Base-by-base conservation (phyloP, 2,329 filamentous ascomycete genomes). In the Stachybotrys chlorohalonatus region DNA sequence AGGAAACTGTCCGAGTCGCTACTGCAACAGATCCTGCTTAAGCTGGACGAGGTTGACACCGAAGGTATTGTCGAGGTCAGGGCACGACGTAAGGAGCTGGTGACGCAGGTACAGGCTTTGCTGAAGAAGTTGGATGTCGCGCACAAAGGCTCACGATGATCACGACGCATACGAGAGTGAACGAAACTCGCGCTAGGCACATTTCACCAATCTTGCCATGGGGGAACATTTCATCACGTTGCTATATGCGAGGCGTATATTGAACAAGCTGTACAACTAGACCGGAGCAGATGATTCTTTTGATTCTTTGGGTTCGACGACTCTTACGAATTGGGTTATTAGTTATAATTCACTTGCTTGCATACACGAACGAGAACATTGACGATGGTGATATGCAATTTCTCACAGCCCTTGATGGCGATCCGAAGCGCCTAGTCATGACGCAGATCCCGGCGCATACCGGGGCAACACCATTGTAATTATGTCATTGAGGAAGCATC, bases 31-130 rank as follows among this genome's bases (percentile, higher is more conserved):
- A 82, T 91, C 2, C 65, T 93, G 45, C 71, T 94, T 59, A 93
- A 92, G 72, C 70, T 90, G 46, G 89, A 94, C 66, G 84, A 80
- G 24, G 82, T 93, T 3, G 87, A 93, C 61, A 85, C 85, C 0
- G 85, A 86, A 51, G 87, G 87, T 6, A 82, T 89, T 59, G 68
- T 74, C 9, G 83, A 85, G 11, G 83, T 87, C 31, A 77, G 88
- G 58, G 71, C 77, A 11, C 81, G 75, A 66, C 75, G 89, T 64
- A 92, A 88, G 73, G 86, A 85, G 55, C 69, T 92, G 52, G 86
- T 93, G n/a, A 82, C 76, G 62, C 79, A 86, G 59, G 84, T 87
- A 4, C 87, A 93, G 67, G 79, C 74, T 11, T 73, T 87, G 48
- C 69, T 94, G 60, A 84, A 78, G 64, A 75, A 76, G 31, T 66